A percentile compares a stretch with the other conserved stretches of the same genome.
phyloP scores from a whole-genome alignment of 257 asterid species.

The Solanum pinnatisectum region DNA sequence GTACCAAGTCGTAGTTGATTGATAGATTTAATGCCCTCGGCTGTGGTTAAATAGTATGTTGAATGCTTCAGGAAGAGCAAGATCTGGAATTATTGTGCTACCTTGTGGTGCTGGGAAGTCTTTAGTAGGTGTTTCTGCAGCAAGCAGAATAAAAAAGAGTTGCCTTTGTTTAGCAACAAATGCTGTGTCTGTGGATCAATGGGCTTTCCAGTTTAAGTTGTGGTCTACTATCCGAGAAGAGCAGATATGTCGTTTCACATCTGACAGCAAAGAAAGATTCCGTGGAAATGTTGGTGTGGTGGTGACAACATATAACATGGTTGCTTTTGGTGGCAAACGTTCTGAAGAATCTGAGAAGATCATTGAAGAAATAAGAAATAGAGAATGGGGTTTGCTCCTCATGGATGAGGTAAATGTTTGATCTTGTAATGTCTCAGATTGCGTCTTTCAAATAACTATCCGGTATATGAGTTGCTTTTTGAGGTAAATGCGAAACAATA shows the following conservation, averaged over 20 bases:
- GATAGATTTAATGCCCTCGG: not conserved
- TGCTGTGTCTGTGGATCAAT: constrained; percentile 98
- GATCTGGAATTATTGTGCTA: constrained; percentile 94
- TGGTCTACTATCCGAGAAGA: constrained; percentile 98
- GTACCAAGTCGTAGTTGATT: not conserved
- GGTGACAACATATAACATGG: constrained; percentile 97
- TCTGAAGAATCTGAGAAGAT: constrained; percentile 99
- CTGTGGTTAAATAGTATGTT: not conserved
- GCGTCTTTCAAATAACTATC: not conserved
- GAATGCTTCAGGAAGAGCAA: constrained; percentile 72
- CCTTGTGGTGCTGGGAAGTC: constrained; percentile 99
- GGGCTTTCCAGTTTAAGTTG: constrained; percentile 96
- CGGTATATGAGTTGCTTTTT: not conserved
- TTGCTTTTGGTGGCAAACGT: constrained; percentile 97
- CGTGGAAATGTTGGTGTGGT: constrained; percentile 99
- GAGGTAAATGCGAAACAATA: not conserved
- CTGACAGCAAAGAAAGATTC: constrained; percentile 97
- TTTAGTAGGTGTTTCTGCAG: constrained; percentile 98
- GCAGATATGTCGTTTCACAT: constrained; percentile 92
- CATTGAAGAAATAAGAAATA: constrained; percentile 89
- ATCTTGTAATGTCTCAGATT: not conserved
- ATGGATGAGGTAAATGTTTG: constrained; percentile 75
- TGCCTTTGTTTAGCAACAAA: constrained; percentile 99
- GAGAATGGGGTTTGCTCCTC: constrained; percentile 98
- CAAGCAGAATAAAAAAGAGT: constrained; percentile 85